Percentiles rank a stretch among this genome's conserved stretches.
phyloP scores from a whole-genome alignment of 257 asterid species.

The Penstemon eatonii region DNA sequence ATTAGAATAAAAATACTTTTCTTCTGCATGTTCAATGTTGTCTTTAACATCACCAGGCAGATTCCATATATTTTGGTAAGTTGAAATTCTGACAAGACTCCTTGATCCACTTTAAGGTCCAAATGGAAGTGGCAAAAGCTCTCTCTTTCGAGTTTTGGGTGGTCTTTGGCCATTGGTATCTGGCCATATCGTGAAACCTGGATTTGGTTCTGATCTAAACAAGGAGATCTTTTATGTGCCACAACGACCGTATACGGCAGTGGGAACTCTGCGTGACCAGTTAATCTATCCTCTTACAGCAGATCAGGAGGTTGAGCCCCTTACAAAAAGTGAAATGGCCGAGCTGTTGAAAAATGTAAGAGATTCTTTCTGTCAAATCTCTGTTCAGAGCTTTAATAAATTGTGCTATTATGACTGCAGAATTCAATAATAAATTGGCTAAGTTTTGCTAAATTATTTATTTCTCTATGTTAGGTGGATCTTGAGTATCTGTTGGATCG shows the following conservation, averaged over 20 bases:
- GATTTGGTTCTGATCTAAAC: slow-evolving; percentile 97
- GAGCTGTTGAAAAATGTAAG: slow-evolving; percentile 92
- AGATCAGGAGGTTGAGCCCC: slow-evolving; percentile 77
- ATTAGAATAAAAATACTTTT: neutral
- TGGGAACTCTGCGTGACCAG: slow-evolving; percentile 98
- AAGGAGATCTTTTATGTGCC: slow-evolving; percentile 99
- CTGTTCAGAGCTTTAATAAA: neutral
- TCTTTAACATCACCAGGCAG: slow-evolving; percentile 10
- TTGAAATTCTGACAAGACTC: slow-evolving; percentile 18
- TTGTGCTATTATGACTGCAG: slow-evolving; percentile 10
- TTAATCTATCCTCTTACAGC: slow-evolving; percentile 92
- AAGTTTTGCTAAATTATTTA: slow-evolving; percentile 11
- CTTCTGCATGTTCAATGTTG: neutral
- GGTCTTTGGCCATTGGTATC: slow-evolving; percentile 99
- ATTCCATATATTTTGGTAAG: slow-evolving; percentile 22
- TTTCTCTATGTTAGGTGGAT: slow-evolving; percentile 64
- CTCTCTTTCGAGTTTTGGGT: slow-evolving; percentile 96
- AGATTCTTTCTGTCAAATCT: slow-evolving; percentile 30
- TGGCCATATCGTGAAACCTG: slow-evolving; percentile 96
- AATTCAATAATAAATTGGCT: slow-evolving; percentile 12
- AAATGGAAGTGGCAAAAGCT: slow-evolving; percentile 99
- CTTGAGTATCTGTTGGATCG: slow-evolving; percentile 96
- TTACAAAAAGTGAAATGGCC: slow-evolving; percentile 77
- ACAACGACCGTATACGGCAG: slow-evolving; percentile 97
- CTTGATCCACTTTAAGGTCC: slow-evolving; percentile 67